Evolutionary conservation across 2,329 filamentous ascomycete genomes (phyloP), one percentile per base, ranked within the genome.

Genomic region (Fusarium nurragi): DNA sequence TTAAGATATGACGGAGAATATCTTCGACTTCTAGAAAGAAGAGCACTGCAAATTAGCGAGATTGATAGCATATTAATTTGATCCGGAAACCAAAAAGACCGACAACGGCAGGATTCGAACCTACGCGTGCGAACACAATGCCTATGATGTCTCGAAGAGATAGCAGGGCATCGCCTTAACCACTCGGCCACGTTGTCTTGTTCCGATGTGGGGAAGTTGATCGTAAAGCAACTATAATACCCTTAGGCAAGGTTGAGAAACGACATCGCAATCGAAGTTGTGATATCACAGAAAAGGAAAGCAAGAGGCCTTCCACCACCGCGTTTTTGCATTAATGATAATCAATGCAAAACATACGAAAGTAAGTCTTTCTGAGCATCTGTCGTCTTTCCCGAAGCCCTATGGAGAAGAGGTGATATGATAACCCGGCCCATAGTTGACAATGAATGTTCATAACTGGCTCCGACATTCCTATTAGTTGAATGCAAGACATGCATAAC

Each of bases 141-240:
- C 58, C 58, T 61, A 44, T 56, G 58, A 43, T 61, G 13, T 56
- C 56, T n/a, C 47, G 9, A 19, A 37, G 40, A 56, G 56, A 61
- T 61, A 61, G 58, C 58, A 61, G 58, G 58, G 58, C 58, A 61
- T 61, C 58, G 58, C 58, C 58, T 61, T 61, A 61, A 61, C 58
- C 58, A 61, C 58, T 61, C 58, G 56, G 58, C 58, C 58, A 61
- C 47, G 47, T 50, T 50, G 47, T 50, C 47, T 50, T 19, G 16
- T 34, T n/a, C 32, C n/a, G 32, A 34, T 34, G 7, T n/a, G 8
- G 32, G 16, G n/a, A n/a, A 34, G 9, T 7, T 10, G n/a, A n/a
- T n/a, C n/a, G n/a, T n/a, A n/a, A n/a, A n/a, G n/a, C n/a, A n/a
- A n/a, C 26, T 30, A 6, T 14, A 30, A 13, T 28, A 28, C 26